Evolutionary conservation across 176 grass and related monocot species (phyloP).

Genomic region (Aegilops speltoides): DNA sequence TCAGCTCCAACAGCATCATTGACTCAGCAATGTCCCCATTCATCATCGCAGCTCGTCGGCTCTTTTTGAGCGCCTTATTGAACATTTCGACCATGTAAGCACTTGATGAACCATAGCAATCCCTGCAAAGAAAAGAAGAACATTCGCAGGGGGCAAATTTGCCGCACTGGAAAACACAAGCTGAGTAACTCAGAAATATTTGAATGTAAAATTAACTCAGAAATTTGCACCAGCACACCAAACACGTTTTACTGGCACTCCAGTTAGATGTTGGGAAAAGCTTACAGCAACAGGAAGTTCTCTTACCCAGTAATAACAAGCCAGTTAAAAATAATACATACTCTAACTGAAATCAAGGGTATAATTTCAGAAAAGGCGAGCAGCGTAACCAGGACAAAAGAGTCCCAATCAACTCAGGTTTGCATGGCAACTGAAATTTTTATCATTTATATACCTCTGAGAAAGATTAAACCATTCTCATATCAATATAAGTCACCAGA

Average conservation of each 20-base stretch:
- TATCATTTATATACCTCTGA: background rate
- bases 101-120: no score
- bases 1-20: conserved; percentile 14
- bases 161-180: no score
- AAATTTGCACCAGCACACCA: no score
- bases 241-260: background rate
- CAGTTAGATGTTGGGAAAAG: background rate
- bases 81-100: conserved; percentile 15
- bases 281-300: background rate
- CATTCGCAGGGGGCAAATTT: no score
- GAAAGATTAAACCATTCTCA: background rate
- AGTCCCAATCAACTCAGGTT: background rate
- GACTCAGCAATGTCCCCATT: conserved; percentile 23
- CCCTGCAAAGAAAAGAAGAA: no score
- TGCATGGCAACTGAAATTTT: background rate
- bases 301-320: background rate
- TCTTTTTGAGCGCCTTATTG: conserved; percentile 80
- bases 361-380: background rate
- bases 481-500: background rate
- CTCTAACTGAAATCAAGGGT: background rate
- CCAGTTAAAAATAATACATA: background rate
- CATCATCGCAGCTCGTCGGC: conserved; percentile 33
- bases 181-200: no score
- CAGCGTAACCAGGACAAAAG: background rate
- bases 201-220: no score